Evolutionary conservation across 202 grass and related monocot genomes (phyloP), one percentile per base, ranked within the genome.

Genomic region (Eragrostis tef): DNA sequence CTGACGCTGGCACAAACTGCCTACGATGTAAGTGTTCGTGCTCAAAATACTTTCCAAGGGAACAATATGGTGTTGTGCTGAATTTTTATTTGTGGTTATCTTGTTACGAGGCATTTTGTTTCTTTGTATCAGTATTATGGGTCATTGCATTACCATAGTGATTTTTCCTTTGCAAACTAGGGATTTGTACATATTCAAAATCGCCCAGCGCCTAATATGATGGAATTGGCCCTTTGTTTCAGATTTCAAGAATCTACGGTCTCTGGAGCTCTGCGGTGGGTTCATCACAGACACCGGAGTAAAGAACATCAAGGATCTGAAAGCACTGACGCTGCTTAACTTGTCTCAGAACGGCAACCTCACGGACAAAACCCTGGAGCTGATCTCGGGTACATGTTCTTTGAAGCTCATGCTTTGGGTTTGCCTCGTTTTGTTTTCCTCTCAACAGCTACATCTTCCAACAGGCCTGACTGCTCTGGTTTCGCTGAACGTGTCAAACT

Each of bases 271-370:
- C 58, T 99, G 96, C 15, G 87, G 96, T 17, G 96, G 96, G 15
- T 73, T 70, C 2, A 82, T 98, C 58, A 95, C 90, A 0, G 96
- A 98, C 56, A 87, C 85, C 2, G 96, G 96, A 36, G 96, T 98
- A 70, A 99, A 93, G 78, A 99, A 99, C 58, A 96, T 99, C 81
- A 99, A 99, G 78, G 96, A 99, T 81, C 89, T 95, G 45, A 90
- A 86, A 75, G 80, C 83, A 64, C 80, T 99, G 73, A 92, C 81
- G 21, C 60, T 93, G 66, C 85, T 99, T 14, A 99, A 99, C 75
- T 85, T 99, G 16, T 99, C 96, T 44, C 96, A 99, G 52, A 99
- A 99, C 46, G 59, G 83, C 76, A 83, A 77, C 70, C 93, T 99
- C 27, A 93, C 96, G 0, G 96, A 99, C 76, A 86, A 86, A 69